These are phyloP conservation scores for Didymella arachidicola DNA, from an alignment of 2,329 filamentous ascomycete genomes.

Conservation along the genomic window DNA sequence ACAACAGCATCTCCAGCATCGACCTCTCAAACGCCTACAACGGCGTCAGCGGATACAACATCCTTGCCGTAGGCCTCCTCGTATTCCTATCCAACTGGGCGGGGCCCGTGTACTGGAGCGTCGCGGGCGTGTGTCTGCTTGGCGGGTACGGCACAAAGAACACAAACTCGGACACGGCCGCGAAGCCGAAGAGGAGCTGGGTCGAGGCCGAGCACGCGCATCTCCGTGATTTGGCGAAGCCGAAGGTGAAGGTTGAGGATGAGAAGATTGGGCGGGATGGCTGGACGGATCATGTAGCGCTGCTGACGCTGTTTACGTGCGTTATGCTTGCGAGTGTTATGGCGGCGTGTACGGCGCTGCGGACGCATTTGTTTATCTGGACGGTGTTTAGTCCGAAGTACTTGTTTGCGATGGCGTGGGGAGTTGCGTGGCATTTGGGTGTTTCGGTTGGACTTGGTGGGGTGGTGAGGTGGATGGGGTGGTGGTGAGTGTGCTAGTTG, in stretches of 20 bases:
- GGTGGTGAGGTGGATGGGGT: slow-evolving; percentile 44
- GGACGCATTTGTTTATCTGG: slow-evolving; percentile 97
- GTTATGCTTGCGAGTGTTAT: slow-evolving; percentile 76
- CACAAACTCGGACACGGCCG: background rate
- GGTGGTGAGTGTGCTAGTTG: slow-evolving; percentile 29
- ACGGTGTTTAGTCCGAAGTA: slow-evolving; percentile 98
- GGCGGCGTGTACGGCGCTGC: slow-evolving; percentile 82
- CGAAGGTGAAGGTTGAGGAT: slow-evolving; percentile 21
- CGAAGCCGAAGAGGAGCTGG: slow-evolving; percentile 35
- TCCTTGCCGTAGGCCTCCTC: slow-evolving; percentile 79
- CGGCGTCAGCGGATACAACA: slow-evolving; percentile 81
- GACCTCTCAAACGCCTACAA: slow-evolving; percentile 96
- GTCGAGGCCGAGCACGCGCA: slow-evolving; percentile 40
- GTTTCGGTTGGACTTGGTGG: slow-evolving; percentile 45
- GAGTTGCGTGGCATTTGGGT: slow-evolving; percentile 77
- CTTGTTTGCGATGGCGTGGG: slow-evolving; percentile 91
- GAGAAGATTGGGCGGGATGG: slow-evolving; percentile 17
- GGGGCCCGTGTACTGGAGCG: slow-evolving; percentile 87
- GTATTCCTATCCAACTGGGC: slow-evolving; percentile 93
- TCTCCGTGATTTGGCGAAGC: slow-evolving; percentile 25
- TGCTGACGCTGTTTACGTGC: slow-evolving; percentile 75
- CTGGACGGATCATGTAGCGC: slow-evolving; percentile 61
- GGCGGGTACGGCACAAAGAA: background rate
- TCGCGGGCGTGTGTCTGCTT: slow-evolving; percentile 65
- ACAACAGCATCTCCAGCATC: slow-evolving; percentile 94